Evolutionary conservation across 106 monocot species (phyloP), one percentile per base, ranked within the genome.

Genomic region (Posidonia australis): DNA sequence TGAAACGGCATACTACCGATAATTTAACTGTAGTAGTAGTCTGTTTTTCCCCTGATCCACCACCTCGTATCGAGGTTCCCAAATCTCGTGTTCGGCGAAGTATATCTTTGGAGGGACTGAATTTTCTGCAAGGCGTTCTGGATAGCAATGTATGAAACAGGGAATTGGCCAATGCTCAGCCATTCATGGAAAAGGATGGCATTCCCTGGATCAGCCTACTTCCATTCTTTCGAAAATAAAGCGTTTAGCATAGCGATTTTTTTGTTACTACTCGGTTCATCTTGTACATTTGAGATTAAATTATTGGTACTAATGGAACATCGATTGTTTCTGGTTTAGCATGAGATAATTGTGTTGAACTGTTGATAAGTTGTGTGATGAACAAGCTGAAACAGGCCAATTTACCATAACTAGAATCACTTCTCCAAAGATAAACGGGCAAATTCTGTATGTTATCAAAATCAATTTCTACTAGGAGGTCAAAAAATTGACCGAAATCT

Each of bases 51-150:
- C 30, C 51, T 0, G 31, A 66, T 27, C 52, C 66, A 6, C 73
- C 73, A 1, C 73, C 73, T 58, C 54, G 68, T 18, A 86, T 83
- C 10, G 83, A 91, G 78, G 70, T 91, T 44, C 78, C 83, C 0
- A 80, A 65, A 64, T 78, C 78, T 21, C 72, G 83, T 27, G 80
- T 91, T 56, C 72, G 90, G 61, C 78, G 86, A 64, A 86, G 90
- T 36, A 86, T 91, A 45, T 86, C 90, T 0, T 26, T 77, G 13
- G 90, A 91, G 63, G 83, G 80, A 0, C 22, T 86, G 74, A 71
- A 83, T 72, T 75, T 80, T 45, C 76, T 91, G 17, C 68, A 74
- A 70, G 86, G 81, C 13, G 78, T 76, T 24, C 54, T 91, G 51
- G 90, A 86, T 60, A 64, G 71, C 67, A 70, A 77, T 52, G 58